A percentile compares a stretch with the other conserved stretches of the same genome.
Evolutionary conservation across 805 yeast species (phyloP).

Genomic region (Citeromyces nyonsensis): DNA sequence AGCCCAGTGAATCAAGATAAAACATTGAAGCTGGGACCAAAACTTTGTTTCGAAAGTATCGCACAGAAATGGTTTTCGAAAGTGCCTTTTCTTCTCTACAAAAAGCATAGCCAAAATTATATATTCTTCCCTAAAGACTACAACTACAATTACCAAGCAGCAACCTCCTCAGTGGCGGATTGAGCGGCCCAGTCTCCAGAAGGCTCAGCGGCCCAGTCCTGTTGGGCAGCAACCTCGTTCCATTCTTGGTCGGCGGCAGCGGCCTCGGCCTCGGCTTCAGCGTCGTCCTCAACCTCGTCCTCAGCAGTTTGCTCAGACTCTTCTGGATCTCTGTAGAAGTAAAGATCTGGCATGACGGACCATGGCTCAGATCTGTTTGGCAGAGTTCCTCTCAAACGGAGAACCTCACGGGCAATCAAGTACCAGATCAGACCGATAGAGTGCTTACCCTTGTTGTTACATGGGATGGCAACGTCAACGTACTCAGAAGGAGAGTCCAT

Average conservation of each 20-base stretch:
- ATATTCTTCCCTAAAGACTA: constrained; percentile 6
- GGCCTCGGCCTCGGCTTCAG: constrained; percentile 43
- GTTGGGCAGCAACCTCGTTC: constrained; percentile 42
- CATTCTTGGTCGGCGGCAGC: constrained; percentile 46
- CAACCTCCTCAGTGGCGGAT: constrained; percentile 31
- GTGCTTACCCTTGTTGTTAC: constrained; percentile 99
- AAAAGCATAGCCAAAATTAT: constrained; percentile 3
- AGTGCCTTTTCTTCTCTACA: constrained; percentile 3
- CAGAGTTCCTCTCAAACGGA: constrained; percentile 95
- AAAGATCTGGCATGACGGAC: constrained; percentile 99
- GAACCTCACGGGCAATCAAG: constrained; percentile 97
- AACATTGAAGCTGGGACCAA: too few species aligned
- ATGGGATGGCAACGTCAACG: constrained; percentile 99
- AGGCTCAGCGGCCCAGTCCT: constrained; percentile 60
- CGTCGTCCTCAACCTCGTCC: constrained; percentile 50
- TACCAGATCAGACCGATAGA: constrained; percentile 99
- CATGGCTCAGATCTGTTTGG: constrained; percentile 94
- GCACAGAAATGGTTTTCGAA: too few species aligned
- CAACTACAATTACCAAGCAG: constrained; percentile 8
- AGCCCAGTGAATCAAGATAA: too few species aligned
- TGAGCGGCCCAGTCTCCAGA: constrained; percentile 38
- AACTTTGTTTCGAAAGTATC: too few species aligned
- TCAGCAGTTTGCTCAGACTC: constrained; percentile 66
- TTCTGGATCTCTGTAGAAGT: constrained; percentile 99
- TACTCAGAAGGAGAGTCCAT: constrained; percentile 98